Base-by-base conservation (phyloP, 2,329 filamentous ascomycete genomes). In the Diplodia sapinea region DNA sequence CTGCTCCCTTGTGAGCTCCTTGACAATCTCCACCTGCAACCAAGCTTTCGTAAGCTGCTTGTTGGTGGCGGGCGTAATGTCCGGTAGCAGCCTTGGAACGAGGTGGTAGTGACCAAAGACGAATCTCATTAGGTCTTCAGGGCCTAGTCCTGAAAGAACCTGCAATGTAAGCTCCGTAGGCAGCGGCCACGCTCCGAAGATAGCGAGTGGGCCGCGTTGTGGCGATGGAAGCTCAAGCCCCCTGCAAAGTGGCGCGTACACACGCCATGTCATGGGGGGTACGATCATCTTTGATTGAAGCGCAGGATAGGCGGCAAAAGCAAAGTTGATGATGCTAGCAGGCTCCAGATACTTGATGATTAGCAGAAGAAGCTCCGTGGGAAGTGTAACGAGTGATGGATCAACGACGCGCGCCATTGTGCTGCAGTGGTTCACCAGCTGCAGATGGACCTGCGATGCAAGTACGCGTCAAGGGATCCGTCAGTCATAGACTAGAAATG, bases 291-390 rank as follows among this genome's bases (percentile, higher is more conserved):
- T 78, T 15, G 74, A 73, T 62, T 77, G 75, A 7, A 85, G 74
- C 3, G 80, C 74, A 5, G 79, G 79, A 69, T 83, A 84, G 51
- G 80, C 77, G 57, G 81, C 82, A 40, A 85, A 77, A 2, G 80
- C 80, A 61, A 85, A 79, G 40, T 78, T 80, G 72, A 83, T 78
- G 66, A 81, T 81, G 7, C 80, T 75, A 9, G 79, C 74, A 5
- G 78, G 73, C 29, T 76, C 72, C 5, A 84, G 74, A 23, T 76
- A 76, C 20, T 79, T 72, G 68, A 83, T 76, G 17, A 85, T 82
- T 51, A 79, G 76, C 23, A 84, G 74, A 20, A 84, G 74, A 2
- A 85, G 76, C 71, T 85, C 83, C 2, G 78, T 74, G 2, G 83
- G 83, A 6, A 85, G 77, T 17, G 70, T 67, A n/a, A 59, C 33